These are phyloP conservation scores for Pochonia chlamydosporia DNA, from an alignment of 2,329 filamentous ascomycete species.

Conservation along the genomic window DNA sequence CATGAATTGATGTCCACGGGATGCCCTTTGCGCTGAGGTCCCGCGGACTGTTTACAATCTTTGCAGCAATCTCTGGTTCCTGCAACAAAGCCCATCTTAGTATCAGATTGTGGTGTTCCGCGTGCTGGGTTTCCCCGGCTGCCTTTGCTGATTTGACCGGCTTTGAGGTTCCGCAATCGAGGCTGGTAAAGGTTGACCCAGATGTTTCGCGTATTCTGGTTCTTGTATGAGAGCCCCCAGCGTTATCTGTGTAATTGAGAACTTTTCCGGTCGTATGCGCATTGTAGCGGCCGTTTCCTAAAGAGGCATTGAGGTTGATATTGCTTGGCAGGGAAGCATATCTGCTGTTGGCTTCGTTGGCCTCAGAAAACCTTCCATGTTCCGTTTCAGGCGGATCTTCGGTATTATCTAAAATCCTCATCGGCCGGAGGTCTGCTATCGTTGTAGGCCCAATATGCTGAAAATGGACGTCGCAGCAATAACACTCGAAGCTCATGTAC, in stretches of 20 bases:
- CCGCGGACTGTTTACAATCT: neutral
- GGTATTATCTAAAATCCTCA: too few species aligned
- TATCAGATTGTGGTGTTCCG: conserved; percentile 2
- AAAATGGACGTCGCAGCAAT: conserved; percentile 1
- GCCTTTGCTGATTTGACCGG: neutral
- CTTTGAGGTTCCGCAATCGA: too few species aligned
- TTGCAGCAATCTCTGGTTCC: conserved; percentile 6
- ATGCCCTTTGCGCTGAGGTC: neutral
- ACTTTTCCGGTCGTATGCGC: neutral
- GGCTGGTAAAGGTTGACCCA: too few species aligned
- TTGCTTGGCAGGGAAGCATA: neutral
- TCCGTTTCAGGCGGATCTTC: too few species aligned
- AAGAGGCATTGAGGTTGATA: neutral
- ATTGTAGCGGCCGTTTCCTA: neutral
- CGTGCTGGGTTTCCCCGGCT: neutral
- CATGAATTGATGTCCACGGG: neutral
- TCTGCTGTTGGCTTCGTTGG: too few species aligned
- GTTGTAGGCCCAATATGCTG: neutral
- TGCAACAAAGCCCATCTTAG: conserved; percentile 4
- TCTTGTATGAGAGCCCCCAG: too few species aligned
- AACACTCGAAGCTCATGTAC: conserved; percentile 7
- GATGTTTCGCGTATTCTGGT: too few species aligned
- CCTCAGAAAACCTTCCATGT: too few species aligned
- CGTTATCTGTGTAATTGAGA: neutral
- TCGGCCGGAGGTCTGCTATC: too few species aligned